Percentiles rank a stretch among this genome's conserved stretches.
phyloP scores from a whole-genome alignment of 257 asterid species.

The Salvia splendens region DNA sequence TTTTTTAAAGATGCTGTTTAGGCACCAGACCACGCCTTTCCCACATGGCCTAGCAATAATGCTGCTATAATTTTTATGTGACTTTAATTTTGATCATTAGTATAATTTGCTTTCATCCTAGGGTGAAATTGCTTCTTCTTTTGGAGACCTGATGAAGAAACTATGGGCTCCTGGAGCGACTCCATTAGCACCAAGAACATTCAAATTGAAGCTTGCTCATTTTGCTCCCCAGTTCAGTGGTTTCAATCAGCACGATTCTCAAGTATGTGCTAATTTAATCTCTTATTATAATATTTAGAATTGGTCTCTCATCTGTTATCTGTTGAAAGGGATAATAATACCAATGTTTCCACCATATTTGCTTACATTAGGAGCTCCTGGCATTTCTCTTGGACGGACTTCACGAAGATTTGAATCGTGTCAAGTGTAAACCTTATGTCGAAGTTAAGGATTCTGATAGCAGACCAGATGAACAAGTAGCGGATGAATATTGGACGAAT shows the following conservation, averaged over 20 bases:
- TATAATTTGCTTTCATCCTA: conserved; percentile 36
- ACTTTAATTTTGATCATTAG: conserved; percentile 28
- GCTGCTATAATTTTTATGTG: not conserved
- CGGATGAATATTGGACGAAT: conserved; percentile 91
- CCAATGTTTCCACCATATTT: conserved; percentile 31
- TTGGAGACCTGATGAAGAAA: conserved; percentile 88
- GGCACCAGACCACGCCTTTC: conserved; percentile 19
- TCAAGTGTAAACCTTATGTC: conserved; percentile 84
- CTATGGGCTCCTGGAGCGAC: conserved; percentile 95
- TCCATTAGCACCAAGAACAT: conserved; percentile 87
- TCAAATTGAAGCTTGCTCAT: conserved; percentile 85
- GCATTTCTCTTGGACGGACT: conserved; percentile 96
- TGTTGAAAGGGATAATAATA: conserved; percentile 31
- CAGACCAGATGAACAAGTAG: conserved; percentile 86
- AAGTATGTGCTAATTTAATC: conserved; percentile 53
- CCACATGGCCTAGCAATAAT: conserved; percentile 11
- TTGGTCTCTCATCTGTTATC: conserved; percentile 21
- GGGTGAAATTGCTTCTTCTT: conserved; percentile 97
- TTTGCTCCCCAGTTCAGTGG: conserved; percentile 99
- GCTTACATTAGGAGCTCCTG: conserved; percentile 72
- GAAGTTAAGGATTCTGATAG: conserved; percentile 85
- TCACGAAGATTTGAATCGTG: conserved; percentile 98
- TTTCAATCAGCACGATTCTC: conserved; percentile 95
- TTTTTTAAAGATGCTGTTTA: not conserved
- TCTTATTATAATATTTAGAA: conserved; percentile 6